Evolutionary conservation across 1,139 yeast species (phyloP).

Genomic region (Magnusiomyces paraingens): DNA sequence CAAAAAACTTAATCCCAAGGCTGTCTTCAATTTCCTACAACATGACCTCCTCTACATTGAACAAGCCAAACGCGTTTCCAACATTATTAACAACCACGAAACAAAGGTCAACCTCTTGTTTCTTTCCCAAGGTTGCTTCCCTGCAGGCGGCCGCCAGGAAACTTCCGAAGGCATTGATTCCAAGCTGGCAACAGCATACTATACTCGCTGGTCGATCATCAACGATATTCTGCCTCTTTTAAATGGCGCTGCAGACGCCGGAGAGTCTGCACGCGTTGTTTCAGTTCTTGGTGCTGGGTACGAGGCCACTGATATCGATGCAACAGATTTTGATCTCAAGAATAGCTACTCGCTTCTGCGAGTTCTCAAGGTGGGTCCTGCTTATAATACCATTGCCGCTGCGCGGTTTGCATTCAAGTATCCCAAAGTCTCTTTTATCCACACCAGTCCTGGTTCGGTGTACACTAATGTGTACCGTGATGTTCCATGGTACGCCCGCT

Average conservation of each 20-base stretch:
- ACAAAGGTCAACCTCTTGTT: slow-evolving; percentile 26
- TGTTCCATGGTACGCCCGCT: not conserved
- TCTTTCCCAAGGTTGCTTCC: slow-evolving; percentile 25
- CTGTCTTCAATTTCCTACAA: slow-evolving; percentile 24
- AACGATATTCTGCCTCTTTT: slow-evolving; percentile 25
- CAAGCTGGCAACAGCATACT: slow-evolving; percentile 27
- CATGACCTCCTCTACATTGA: slow-evolving; percentile 25
- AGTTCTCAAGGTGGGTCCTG: slow-evolving; percentile 2
- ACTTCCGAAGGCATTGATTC: slow-evolving; percentile 29
- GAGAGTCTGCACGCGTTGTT: slow-evolving; percentile 29
- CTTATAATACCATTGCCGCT: slow-evolving; percentile 24
- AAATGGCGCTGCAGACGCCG: slow-evolving; percentile 20
- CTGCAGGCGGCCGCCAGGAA: slow-evolving; percentile 21
- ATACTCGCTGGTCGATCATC: slow-evolving; percentile 27
- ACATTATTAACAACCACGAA: slow-evolving; percentile 22
- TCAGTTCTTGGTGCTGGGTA: slow-evolving; percentile 26
- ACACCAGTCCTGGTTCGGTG: slow-evolving; percentile 29
- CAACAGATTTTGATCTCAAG: slow-evolving; percentile 26
- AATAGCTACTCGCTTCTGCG: slow-evolving; percentile 13
- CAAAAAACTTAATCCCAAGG: slow-evolving; percentile 22
- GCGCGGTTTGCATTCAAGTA: slow-evolving; percentile 23
- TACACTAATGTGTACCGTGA: slow-evolving; percentile 21
- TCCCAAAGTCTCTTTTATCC: slow-evolving; percentile 27
- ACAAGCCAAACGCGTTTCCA: slow-evolving; percentile 23
- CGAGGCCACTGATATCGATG: slow-evolving; percentile 18